Evolutionary conservation across 2,329 filamentous ascomycete genomes (phyloP).

Genomic region (Talaromyces sp.): DNA sequence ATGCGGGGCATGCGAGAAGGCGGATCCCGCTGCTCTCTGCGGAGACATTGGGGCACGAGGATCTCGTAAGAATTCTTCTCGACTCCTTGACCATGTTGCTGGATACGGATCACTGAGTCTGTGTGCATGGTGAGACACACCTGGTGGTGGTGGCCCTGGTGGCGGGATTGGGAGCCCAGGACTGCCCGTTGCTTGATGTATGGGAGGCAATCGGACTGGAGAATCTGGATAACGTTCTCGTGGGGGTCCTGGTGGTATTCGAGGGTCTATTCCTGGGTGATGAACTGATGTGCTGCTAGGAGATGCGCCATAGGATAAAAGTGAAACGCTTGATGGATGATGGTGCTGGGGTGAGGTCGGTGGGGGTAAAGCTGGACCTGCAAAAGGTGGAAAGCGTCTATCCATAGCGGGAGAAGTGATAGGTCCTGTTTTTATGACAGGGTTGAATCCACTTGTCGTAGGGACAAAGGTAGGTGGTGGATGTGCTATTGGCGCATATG

Average conservation of each 20-base stretch:
- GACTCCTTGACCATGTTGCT: conserved; percentile 26
- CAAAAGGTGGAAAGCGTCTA: conserved; percentile 32
- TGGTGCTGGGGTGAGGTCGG: conserved; percentile 38
- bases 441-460: conserved; percentile 30
- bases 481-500: conserved; percentile 25
- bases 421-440: conserved; percentile 24
- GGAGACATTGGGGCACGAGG: conserved; percentile 22
- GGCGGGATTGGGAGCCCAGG: conserved; percentile 14
- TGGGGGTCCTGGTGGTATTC: conserved; percentile 26
- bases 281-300: conserved; percentile 27
- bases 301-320: conserved; percentile 32
- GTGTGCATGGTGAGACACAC: conserved; percentile 28
- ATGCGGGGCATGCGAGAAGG: conserved; percentile 30
- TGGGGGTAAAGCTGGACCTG: conserved; percentile 30
- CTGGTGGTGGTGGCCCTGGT: conserved; percentile 4
- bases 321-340: conserved; percentile 26
- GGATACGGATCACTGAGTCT: conserved; percentile 40
- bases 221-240: conserved; percentile 36
- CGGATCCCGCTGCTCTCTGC: conserved; percentile 29
- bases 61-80: conserved; percentile 29
- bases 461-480: conserved; percentile 32
- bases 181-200: conserved; percentile 36
- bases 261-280: conserved; percentile 27
- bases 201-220: conserved; percentile 41
- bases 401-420: conserved; percentile 28